These are phyloP conservation scores for Symbiodinium natans DNA, from an alignment of 73 alveolate species.

Conservation along the genomic window DNA sequence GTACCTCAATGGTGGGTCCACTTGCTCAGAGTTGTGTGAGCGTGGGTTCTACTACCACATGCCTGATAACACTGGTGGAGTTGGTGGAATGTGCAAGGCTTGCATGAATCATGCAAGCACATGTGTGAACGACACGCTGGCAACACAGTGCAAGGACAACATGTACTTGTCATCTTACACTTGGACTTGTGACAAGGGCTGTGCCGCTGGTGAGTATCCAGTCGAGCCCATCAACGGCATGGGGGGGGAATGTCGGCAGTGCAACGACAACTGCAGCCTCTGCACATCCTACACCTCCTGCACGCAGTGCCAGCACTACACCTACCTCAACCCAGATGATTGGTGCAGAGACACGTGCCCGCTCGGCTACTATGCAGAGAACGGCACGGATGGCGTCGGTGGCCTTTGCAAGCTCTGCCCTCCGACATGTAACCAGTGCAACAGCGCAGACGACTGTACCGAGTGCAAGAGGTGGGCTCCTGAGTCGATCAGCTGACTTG, in stretches of 20 bases:
- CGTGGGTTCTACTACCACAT: slow-evolving; percentile 11
- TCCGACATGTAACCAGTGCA: slow-evolving; percentile 1
- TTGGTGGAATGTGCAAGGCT: slow-evolving; percentile 14
- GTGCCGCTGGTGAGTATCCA: slow-evolving; percentile 10
- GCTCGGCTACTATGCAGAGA: neutral
- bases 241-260: slow-evolving; percentile 10
- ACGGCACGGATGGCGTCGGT: slow-evolving; percentile 22
- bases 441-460: neutral
- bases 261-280: slow-evolving; percentile 18
- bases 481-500: neutral
- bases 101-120: slow-evolving; percentile 5
- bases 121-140: neutral
- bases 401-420: slow-evolving; percentile 16
- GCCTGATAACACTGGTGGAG: slow-evolving; percentile 21
- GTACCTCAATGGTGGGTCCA: neutral
- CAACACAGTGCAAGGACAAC: slow-evolving; percentile 19
- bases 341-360: slow-evolving; percentile 30
- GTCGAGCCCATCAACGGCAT: slow-evolving; percentile 14
- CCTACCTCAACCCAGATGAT: slow-evolving; percentile 7
- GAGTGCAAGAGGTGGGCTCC: slow-evolving; percentile 15
- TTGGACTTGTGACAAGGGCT: neutral
- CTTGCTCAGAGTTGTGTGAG: neutral
- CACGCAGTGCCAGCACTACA: slow-evolving; percentile 16
- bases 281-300: neutral
- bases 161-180: neutral